Evolutionary conservation across 2,329 filamentous ascomycete species (phyloP), one percentile per base, ranked within the genome.

Genomic region (Neoarthrinium moseri): DNA sequence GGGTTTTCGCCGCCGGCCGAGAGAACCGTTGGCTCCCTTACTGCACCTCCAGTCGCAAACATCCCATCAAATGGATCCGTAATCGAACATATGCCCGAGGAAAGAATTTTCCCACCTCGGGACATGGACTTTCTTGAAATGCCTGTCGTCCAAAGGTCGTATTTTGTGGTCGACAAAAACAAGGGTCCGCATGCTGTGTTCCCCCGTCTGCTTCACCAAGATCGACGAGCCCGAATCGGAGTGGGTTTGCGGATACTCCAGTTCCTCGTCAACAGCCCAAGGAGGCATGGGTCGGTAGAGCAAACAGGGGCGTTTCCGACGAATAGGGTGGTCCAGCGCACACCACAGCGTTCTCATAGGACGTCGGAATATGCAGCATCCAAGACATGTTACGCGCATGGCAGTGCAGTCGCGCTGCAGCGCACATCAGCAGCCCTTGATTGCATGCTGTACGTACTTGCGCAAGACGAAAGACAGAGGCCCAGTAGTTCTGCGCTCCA

Each of bases 381-480:
- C 60, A 61, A 65, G 61, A 63, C 58, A 55, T 55, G 56, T 59
- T 66, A 62, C 65, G 57, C 59, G 65, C 64, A 70, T 66, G 60
- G 71, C 68, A 69, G 70, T 69, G 71, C 70, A 72, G 66, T 63
- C 62, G 54, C 55, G 57, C 56, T 62, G 51, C 34, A 30, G 23
- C 20, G n/a, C 15, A 17, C 32, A 35, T 35, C 32, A 15, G 20
- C 15, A 26, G 41, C 20, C 32, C 20, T n/a, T n/a, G 18, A 21
- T 36, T 35, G 30, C 13, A 15, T 33, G 15, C 18, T 22, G 21
- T 26, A 27, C 23, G 12, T 40, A 21, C 26, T 32, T 12, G 20
- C 15, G 32, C 32, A 17, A 35, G 32, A 18, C 8, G 32, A 17
- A 8, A 35, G 26, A 29, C 23, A 27, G 13, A 36, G 30, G 21